Percentiles rank a stretch among this genome's conserved stretches.
Conservation (phyloP, 2,329 filamentous ascomycete genomes). For the Aspergillus niger region DNA sequence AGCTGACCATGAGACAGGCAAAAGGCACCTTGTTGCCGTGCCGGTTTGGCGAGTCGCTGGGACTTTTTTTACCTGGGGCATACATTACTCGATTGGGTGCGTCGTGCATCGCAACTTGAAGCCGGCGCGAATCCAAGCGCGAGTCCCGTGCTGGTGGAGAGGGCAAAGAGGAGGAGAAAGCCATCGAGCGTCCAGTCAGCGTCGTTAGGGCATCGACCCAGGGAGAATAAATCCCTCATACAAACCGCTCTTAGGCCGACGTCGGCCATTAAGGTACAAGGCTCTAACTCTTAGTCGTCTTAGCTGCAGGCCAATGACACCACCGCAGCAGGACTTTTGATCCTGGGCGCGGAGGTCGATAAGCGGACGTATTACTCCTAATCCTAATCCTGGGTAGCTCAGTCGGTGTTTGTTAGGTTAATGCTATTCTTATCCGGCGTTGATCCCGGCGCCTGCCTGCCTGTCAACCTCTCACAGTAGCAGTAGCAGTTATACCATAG, state of each 20-base stretch:
- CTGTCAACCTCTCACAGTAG: neutral
- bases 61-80: no score
- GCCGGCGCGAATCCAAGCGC: constrained; percentile 8
- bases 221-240: constrained; percentile 28
- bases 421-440: constrained; percentile 3
- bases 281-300: neutral
- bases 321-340: constrained; percentile 3
- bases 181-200: neutral
- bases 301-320: neutral
- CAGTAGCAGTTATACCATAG: neutral
- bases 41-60: constrained; percentile 6
- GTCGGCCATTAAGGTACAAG: constrained; percentile 8
- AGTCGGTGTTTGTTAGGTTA: neutral
- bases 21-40: constrained; percentile 3
- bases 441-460: neutral
- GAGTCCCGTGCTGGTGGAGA: constrained; percentile 8
- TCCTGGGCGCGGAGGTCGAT: constrained; percentile 4
- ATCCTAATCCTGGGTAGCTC: neutral
- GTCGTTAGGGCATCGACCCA: neutral
- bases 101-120: neutral
- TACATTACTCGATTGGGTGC: constrained; percentile 5
- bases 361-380: constrained; percentile 1
- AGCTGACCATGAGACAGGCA: constrained; percentile 8
- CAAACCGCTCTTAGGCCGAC: constrained; percentile 14
- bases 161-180: neutral